Base-by-base conservation (phyloP, 2,329 filamentous ascomycete species). In the Epichloe aotearoae region DNA sequence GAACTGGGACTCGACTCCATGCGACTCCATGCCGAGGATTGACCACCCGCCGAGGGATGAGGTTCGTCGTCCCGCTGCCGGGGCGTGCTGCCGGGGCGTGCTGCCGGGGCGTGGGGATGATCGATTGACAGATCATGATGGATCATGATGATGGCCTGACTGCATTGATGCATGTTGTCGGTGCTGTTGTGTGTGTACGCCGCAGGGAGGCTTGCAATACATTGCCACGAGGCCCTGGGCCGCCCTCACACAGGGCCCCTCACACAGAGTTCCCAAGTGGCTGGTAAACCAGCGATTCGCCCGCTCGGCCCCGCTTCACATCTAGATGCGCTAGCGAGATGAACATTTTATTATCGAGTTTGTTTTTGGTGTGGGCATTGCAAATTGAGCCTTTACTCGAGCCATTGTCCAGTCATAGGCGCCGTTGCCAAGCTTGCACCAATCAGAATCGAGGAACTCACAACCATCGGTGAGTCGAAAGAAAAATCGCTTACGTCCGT, bases 351-450 rank as follows among this genome's bases (percentile, higher is more conserved):
- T 17, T n/a, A 14, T 23, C 7, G 38, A 17, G 14, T n/a, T n/a
- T n/a, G n/a, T n/a, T n/a, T 15, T 26, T 34, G n/a, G 37, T 15
- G 37, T 15, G 30, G 10, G 17, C n/a, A 36, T 19, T 12, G 30
- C 43, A n/a, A 46, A 34, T 12, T 14, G 20, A 17, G 15, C 36
- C 20, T 30, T 50, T 41, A 19, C 12, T 43, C 46, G 38, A 47
- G 45, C 52, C 46, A 54, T 54, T 56, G 50, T 46, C 50, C 49
- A 54, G 50, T 54, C 37, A 50, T 47, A 40, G n/a, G 43, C 30
- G 20, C 14, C 17, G 37, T 36, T 30, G 23, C 33, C 23, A n/a
- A 37, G 14, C 26, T 15, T 42, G 40, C 19, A 41, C 38, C 44
- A 43, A 50, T 44, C 43, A 46, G 17, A 33, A 41, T 41, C 19